A percentile compares a stretch with the other conserved stretches of the same genome.
Evolutionary conservation across 2,329 filamentous ascomycete species (phyloP).

Genomic region (Aspergillus awamori): DNA sequence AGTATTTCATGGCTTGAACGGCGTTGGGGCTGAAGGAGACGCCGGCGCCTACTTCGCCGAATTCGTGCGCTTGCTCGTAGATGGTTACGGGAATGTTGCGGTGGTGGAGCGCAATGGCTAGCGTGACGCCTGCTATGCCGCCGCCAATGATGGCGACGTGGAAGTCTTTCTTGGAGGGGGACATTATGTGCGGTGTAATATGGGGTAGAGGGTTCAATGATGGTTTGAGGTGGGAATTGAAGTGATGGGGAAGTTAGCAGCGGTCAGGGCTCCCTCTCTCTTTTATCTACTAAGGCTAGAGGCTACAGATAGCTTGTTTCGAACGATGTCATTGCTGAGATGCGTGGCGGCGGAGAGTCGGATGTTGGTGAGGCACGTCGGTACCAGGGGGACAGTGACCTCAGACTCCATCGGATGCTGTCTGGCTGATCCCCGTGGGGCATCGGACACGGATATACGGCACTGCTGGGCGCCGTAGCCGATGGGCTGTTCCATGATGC

Average conservation of each 20-base stretch:
- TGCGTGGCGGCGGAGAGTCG: slow-evolving; percentile 11
- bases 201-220: too few species aligned
- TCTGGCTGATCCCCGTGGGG: slow-evolving; percentile 15
- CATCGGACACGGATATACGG: slow-evolving; percentile 14
- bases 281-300: slow-evolving; percentile 1
- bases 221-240: background rate
- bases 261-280: background rate
- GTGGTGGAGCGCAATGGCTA: slow-evolving; percentile 40
- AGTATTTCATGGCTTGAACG: slow-evolving; percentile 26
- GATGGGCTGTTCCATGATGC: slow-evolving; percentile 1
- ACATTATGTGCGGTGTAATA: slow-evolving; percentile 12
- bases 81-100: slow-evolving; percentile 36
- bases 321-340: slow-evolving; percentile 2
- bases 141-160: slow-evolving; percentile 40
- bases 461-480: slow-evolving; percentile 2
- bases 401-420: slow-evolving; percentile 18
- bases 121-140: slow-evolving; percentile 41
- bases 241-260: background rate
- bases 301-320: background rate
- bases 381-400: slow-evolving; percentile 13
- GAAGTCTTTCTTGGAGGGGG: slow-evolving; percentile 17
- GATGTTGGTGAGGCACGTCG: slow-evolving; percentile 14
- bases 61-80: slow-evolving; percentile 43
- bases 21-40: slow-evolving; percentile 45
- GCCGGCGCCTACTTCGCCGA: slow-evolving; percentile 43